Evolutionary conservation across 2,329 filamentous ascomycete genomes (phyloP).

Genomic region (Calonectria pteridis): DNA sequence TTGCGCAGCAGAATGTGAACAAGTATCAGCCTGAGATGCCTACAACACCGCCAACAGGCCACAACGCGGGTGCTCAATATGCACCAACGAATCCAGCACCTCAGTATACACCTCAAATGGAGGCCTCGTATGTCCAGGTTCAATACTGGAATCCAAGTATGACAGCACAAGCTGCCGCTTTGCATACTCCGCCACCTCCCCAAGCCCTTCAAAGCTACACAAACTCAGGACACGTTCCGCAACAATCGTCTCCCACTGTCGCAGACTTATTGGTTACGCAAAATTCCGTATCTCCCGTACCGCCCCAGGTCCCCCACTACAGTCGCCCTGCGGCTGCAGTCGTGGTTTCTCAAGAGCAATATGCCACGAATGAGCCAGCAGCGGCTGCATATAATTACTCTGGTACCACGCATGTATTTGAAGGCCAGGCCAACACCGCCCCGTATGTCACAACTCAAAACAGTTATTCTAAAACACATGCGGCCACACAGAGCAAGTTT

Average conservation of each 20-base stretch:
- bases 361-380: neutral
- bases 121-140: neutral
- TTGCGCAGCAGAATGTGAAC: neutral
- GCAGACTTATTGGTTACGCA: neutral
- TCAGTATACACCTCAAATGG: neutral
- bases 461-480: neutral
- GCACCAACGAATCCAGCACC: neutral
- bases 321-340: neutral
- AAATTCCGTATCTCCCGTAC: too few species aligned
- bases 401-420: neutral
- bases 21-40: neutral
- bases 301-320: neutral
- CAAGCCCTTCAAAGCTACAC: neutral
- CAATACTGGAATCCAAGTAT: neutral
- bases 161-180: neutral
- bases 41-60: neutral
- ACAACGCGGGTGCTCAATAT: neutral
- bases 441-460: neutral
- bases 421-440: neutral
- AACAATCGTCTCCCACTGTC: neutral
- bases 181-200: neutral
- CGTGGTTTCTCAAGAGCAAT: neutral
- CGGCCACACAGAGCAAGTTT: neutral
- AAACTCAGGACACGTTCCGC: neutral
- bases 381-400: neutral